Evolutionary conservation across 805 yeast species (phyloP).

Genomic region (Yarrowia keelungensis): DNA sequence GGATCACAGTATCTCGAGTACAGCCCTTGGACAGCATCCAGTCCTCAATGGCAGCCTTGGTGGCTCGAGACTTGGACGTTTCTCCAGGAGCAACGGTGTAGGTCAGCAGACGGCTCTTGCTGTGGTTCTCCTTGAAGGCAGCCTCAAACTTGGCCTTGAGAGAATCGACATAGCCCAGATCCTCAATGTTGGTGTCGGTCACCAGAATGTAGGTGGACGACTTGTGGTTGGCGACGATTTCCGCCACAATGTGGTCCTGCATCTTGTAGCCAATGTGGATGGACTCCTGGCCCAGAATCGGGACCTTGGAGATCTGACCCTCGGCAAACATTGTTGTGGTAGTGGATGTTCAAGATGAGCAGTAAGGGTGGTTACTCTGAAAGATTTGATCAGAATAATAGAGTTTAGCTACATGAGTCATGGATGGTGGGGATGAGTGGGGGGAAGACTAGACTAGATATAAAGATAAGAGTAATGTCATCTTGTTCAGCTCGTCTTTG

Average conservation of each 20-base stretch:
- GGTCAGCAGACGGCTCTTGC: slow-evolving; percentile 66
- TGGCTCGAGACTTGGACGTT: slow-evolving; percentile 81
- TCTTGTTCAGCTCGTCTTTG: too few species aligned
- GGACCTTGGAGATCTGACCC: slow-evolving; percentile 38
- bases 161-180: slow-evolving; percentile 51
- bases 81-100: slow-evolving; percentile 92
- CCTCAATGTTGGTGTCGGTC: slow-evolving; percentile 78
- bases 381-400: neutral
- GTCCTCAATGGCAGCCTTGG: slow-evolving; percentile 94
- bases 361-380: neutral
- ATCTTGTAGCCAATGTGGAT: slow-evolving; percentile 91
- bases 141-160: slow-evolving; percentile 65
- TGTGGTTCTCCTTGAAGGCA: slow-evolving; percentile 40
- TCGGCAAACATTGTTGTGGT: slow-evolving; percentile 27
- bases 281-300: slow-evolving; percentile 68
- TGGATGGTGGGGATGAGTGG: too few species aligned
- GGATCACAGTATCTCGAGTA: slow-evolving; percentile 91
- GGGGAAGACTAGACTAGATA: too few species aligned
- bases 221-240: slow-evolving; percentile 64
- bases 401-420: too few species aligned
- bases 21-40: slow-evolving; percentile 82
- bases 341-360: neutral
- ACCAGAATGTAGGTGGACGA: slow-evolving; percentile 93
- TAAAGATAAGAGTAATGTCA: too few species aligned
- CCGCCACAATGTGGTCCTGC: slow-evolving; percentile 72